Conservation (phyloP, 1,139 yeast species). For the Yamadazyma atlantica region DNA sequence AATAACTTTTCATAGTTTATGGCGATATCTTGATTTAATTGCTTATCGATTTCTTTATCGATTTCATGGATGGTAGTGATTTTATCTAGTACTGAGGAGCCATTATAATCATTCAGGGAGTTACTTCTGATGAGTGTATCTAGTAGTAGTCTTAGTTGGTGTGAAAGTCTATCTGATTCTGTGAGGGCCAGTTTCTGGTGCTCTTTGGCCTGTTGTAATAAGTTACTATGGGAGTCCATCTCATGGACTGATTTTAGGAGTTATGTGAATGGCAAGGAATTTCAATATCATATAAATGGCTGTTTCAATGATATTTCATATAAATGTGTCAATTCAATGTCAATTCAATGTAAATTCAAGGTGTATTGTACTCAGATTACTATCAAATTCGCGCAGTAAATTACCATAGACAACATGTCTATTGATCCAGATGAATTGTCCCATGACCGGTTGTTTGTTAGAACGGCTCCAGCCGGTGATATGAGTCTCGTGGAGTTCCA, state of each 20-base stretch:
- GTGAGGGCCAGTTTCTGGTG: conserved; percentile 29
- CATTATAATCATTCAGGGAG: conserved; percentile 22
- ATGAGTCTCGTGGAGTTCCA: conserved; percentile 4
- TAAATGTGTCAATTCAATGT: no score
- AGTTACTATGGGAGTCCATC: conserved; percentile 25
- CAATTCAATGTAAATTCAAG: no score
- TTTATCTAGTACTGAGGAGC: conserved; percentile 36
- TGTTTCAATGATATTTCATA: background rate
- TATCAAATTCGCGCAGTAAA: no score
- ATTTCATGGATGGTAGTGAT: conserved; percentile 46
- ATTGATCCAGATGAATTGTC: background rate
- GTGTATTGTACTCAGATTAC: no score
- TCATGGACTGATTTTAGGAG: background rate
- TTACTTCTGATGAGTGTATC: conserved; percentile 26
- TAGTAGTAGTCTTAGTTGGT: conserved; percentile 28
- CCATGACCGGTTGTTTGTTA: background rate
- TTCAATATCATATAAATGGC: no score
- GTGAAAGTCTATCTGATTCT: conserved; percentile 28
- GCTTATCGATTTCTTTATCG: conserved; percentile 37
- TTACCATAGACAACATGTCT: background rate
- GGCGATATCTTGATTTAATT: conserved; percentile 29
- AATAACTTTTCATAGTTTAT: conserved; percentile 25
- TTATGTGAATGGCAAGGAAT: no score
- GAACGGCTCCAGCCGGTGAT: background rate
- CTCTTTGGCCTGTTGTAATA: conserved; percentile 37